A percentile compares a stretch with the other conserved stretches of the same genome.
Evolutionary conservation across 1,284 basidiomycete genomes (phyloP).

Genomic region (Cronartium ribicola): DNA sequence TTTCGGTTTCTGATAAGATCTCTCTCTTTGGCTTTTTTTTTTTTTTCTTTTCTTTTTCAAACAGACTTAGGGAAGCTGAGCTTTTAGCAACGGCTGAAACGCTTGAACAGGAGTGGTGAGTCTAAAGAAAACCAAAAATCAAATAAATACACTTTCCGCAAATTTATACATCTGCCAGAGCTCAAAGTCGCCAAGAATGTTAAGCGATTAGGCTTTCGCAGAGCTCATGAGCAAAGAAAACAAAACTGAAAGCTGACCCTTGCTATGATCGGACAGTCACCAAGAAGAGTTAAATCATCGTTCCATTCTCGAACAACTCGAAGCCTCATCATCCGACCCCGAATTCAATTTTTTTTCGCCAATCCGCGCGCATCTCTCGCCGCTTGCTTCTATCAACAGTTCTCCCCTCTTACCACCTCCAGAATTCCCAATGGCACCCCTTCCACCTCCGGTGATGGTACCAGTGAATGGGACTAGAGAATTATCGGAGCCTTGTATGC

Average conservation of each 20-base stretch:
- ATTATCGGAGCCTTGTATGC: slow-evolving; percentile 8
- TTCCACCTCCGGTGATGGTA: slow-evolving; percentile 14
- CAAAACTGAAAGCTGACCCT: background rate
- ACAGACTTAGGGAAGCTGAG: background rate
- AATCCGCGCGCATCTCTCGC: background rate
- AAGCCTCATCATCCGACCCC: background rate
- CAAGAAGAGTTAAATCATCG: slow-evolving; percentile 7
- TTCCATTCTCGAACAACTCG: background rate
- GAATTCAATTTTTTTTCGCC: background rate
- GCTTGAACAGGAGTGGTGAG: slow-evolving; percentile 3
- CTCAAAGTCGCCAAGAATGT: background rate
- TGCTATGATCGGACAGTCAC: background rate
- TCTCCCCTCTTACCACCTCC: background rate
- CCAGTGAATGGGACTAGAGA: slow-evolving; percentile 33
- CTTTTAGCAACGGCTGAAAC: background rate
- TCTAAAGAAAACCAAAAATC: no score
- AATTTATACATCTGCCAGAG: no score
- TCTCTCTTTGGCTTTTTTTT: background rate
- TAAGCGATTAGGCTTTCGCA: background rate
- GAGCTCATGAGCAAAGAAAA: background rate
- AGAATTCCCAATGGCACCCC: background rate
- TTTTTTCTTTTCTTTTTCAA: background rate
- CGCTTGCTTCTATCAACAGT: background rate
- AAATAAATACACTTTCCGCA: no score
- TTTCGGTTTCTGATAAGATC: background rate